Conservation (phyloP, 1,139 yeast species). For the Zygosaccharomyces pseudobailii region DNA sequence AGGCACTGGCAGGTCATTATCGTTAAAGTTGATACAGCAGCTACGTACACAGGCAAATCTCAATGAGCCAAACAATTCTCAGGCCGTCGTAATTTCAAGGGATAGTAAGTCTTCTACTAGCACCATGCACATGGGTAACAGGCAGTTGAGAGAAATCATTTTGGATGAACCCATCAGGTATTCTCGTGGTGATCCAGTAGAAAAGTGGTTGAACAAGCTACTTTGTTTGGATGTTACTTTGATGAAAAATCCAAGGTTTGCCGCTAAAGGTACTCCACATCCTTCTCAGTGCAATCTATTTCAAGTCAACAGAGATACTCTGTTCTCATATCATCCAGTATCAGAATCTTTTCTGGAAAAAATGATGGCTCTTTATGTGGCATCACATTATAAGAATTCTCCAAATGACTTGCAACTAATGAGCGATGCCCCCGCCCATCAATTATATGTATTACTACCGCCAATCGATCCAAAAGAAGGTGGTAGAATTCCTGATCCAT, state of each 20-base stretch:
- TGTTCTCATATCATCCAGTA: slow-evolving; percentile 94
- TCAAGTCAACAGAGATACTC: slow-evolving; percentile 86
- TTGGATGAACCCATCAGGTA: slow-evolving; percentile 95
- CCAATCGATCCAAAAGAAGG: slow-evolving; percentile 79
- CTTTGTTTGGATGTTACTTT: slow-evolving; percentile 87
- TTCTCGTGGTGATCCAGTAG: slow-evolving; percentile 97
- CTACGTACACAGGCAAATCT: slow-evolving; percentile 67
- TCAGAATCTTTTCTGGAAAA: slow-evolving; percentile 91
- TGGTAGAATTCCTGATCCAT: slow-evolving; percentile 87
- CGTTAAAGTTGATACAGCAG: slow-evolving; percentile 87
- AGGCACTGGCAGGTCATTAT: slow-evolving; percentile 96
- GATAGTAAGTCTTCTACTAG: slow-evolving; percentile 44
- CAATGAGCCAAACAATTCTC: slow-evolving; percentile 39
- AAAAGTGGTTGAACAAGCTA: slow-evolving; percentile 88
- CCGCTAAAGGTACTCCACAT: slow-evolving; percentile 84
- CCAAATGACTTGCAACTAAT: slow-evolving; percentile 95
- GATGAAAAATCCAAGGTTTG: slow-evolving; percentile 59
- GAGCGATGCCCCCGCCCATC: slow-evolving; percentile 99
- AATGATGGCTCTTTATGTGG: slow-evolving; percentile 95
- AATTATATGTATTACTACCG: slow-evolving; percentile 83
- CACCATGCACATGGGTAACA: slow-evolving; percentile 39
- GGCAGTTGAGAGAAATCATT: slow-evolving; percentile 76
- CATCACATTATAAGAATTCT: slow-evolving; percentile 94
- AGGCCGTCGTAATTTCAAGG: slow-evolving; percentile 54
- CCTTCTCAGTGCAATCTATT: slow-evolving; percentile 88